Conservation (phyloP, 75 land plant genomes). For the Adiantum capillusveneris region DNA sequence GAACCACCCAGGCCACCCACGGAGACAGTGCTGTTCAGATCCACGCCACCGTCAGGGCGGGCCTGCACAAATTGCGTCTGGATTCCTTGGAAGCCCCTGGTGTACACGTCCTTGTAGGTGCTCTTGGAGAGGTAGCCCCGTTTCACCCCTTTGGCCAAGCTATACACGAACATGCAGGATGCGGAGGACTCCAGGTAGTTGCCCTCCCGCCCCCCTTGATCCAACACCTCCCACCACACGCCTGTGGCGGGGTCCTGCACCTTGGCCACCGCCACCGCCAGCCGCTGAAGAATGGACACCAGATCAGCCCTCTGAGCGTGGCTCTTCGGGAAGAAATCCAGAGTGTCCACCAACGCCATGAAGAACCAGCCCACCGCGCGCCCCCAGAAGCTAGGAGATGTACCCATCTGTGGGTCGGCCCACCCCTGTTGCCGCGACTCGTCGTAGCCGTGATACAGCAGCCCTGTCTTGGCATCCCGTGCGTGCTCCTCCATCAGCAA, state of each 20-base stretch:
- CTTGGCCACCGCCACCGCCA: conserved; percentile 12
- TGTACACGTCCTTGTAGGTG: not conserved
- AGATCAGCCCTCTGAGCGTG: conserved; percentile 10
- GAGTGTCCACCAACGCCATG: conserved; percentile 21
- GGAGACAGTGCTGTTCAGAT: conserved; percentile 10
- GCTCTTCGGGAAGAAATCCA: conserved; percentile 17
- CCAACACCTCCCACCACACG: conserved; percentile 31
- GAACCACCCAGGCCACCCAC: conserved; percentile 23
- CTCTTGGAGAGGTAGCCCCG: conserved; percentile 7
- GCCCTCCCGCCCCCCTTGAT: conserved; percentile 6
- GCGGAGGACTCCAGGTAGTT: conserved; percentile 30
- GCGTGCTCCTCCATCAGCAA: conserved; percentile 15
- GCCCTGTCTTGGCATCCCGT: conserved; percentile 14
- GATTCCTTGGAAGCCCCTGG: conserved; percentile 10
- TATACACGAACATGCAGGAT: conserved; percentile 21
- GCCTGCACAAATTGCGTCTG: conserved; percentile 7
- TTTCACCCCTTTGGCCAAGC: conserved; percentile 12
- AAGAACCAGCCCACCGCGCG: conserved; percentile 21
- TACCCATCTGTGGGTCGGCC: conserved; percentile 24
- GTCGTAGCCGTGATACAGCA: conserved; percentile 33
- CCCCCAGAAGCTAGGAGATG: conserved; percentile 27
- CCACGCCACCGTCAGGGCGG: conserved; percentile 10
- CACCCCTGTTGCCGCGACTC: conserved; percentile 16
- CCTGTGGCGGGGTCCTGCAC: conserved; percentile 21
- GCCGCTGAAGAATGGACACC: conserved; percentile 12